A percentile compares a stretch with the other conserved stretches of the same genome.
phyloP scores from a whole-genome alignment of 2,329 filamentous ascomycete genomes.

The Calonectria pauciramosa region DNA sequence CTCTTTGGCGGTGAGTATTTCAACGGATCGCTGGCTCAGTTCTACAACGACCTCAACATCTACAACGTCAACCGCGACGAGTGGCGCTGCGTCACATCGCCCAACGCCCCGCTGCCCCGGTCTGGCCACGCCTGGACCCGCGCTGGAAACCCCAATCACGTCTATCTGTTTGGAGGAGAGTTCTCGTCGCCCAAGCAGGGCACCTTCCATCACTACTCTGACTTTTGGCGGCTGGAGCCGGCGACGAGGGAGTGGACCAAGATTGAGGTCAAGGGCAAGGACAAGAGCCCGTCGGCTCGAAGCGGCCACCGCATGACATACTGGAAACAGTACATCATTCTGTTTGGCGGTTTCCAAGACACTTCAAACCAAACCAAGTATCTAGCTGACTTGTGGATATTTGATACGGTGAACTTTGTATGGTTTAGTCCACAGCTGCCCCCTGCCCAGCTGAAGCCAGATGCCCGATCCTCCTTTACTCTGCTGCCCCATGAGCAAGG shows the following conservation, averaged over 20 bases:
- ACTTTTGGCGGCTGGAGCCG: constrained; percentile 95
- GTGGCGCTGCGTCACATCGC: constrained; percentile 91
- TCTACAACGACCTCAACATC: constrained; percentile 76
- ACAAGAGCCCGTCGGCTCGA: constrained; percentile 84
- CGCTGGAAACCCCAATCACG: constrained; percentile 84
- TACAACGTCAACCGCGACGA: constrained; percentile 87
- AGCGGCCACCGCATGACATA: constrained; percentile 97
- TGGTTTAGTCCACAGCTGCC: constrained; percentile 86
- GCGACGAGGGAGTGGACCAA: constrained; percentile 90
- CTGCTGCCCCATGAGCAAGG: constrained; percentile 91
- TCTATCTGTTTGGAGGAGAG: constrained; percentile 96
- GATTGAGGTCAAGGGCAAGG: constrained; percentile 83
- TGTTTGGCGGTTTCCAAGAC: constrained; percentile 98
- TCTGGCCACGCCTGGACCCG: constrained; percentile 96
- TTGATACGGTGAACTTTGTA: constrained; percentile 87
- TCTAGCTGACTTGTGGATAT: constrained; percentile 93
- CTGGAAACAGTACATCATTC: constrained; percentile 95
- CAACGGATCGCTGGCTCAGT: constrained; percentile 87
- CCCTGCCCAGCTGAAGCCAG: constrained; percentile 86
- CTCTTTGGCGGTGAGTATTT: constrained; percentile 97
- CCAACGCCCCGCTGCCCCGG: constrained; percentile 90
- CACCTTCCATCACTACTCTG: constrained; percentile 99
- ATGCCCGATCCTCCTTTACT: constrained; percentile 91
- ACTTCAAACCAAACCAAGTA: constrained; percentile 97
- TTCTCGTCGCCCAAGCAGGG: constrained; percentile 98